Percentiles rank a stretch among this genome's conserved stretches.
Conservation (phyloP, 108 stramenopile species). For the Hondaea fermentalgiana region DNA sequence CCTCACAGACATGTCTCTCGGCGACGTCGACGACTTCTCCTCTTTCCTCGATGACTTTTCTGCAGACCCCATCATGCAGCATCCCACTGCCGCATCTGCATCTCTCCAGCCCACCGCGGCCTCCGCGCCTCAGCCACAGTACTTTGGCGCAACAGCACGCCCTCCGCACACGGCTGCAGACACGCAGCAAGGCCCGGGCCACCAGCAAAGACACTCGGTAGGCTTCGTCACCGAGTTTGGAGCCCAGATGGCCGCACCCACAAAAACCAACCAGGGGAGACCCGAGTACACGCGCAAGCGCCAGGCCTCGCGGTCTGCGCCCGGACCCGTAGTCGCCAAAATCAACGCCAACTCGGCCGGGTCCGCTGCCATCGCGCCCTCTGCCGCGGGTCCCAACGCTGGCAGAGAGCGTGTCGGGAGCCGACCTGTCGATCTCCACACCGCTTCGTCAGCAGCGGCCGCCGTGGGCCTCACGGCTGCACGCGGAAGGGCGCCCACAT, state of each 20-base stretch:
- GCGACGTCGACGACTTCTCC: neutral
- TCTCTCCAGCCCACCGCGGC: too few relatives aligned
- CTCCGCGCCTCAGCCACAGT: too few relatives aligned
- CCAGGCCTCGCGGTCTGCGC: conserved; percentile 7
- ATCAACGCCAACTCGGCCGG: neutral
- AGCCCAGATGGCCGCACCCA: neutral
- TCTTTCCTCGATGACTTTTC: neutral
- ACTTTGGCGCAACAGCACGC: too few relatives aligned
- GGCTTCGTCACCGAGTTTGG: neutral
- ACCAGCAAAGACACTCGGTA: neutral
- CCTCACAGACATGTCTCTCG: neutral
- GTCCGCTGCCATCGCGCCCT: neutral
- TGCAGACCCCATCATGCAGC: neutral
- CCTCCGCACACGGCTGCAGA: too few relatives aligned
- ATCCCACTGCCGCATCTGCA: too few relatives aligned
- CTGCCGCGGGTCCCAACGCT: neutral
- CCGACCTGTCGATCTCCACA: neutral
- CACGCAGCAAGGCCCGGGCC: neutral
- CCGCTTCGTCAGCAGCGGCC: neutral
- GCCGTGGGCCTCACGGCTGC: neutral
- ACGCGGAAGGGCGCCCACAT: neutral
- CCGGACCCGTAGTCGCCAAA: neutral
- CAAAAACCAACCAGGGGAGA: neutral
- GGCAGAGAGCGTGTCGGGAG: neutral
- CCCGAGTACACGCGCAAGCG: neutral